Percentiles rank a stretch among this genome's conserved stretches.
These are phyloP conservation scores for Alternaria triticina DNA, from an alignment of 2,329 filamentous ascomycete genomes.

Conservation along the genomic window DNA sequence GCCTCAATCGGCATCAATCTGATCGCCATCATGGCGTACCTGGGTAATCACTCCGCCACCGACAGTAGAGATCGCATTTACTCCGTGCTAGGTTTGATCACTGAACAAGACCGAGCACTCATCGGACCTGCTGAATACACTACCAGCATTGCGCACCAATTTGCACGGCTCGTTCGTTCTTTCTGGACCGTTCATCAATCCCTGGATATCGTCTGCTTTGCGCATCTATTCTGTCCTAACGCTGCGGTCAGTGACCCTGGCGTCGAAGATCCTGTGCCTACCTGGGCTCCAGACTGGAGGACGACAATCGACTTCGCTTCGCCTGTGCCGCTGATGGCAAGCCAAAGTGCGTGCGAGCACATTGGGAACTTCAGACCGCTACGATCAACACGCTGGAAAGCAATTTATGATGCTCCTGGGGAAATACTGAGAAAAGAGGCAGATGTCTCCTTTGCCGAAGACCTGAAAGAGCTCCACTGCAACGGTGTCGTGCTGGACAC, in stretches of 20 bases:
- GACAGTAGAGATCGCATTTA: slow-evolving; percentile 40
- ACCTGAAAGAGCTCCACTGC: slow-evolving; percentile 32
- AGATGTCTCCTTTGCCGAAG: slow-evolving; percentile 27
- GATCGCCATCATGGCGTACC: slow-evolving; percentile 36
- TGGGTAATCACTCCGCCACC: slow-evolving; percentile 37
- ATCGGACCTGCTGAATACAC: slow-evolving; percentile 35
- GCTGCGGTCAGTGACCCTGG: slow-evolving; percentile 21
- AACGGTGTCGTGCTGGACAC: slow-evolving; percentile 33
- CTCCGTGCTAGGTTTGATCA: slow-evolving; percentile 39
- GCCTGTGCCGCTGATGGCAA: slow-evolving; percentile 44
- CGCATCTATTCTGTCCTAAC: slow-evolving; percentile 36
- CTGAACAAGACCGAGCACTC: slow-evolving; percentile 25
- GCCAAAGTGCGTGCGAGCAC: slow-evolving; percentile 35
- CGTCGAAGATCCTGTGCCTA: slow-evolving; percentile 20
- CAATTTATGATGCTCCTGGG: slow-evolving; percentile 36
- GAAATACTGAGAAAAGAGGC: slow-evolving; percentile 18
- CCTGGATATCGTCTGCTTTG: slow-evolving; percentile 41
- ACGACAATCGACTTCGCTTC: slow-evolving; percentile 33
- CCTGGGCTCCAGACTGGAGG: slow-evolving; percentile 40
- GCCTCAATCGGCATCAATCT: slow-evolving; percentile 26
- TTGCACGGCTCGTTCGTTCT: slow-evolving; percentile 36
- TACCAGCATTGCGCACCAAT: slow-evolving; percentile 12
- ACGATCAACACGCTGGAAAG: slow-evolving; percentile 27
- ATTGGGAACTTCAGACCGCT: slow-evolving; percentile 42
- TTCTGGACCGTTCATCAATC: slow-evolving; percentile 32